Evolutionary conservation across 176 grass and related monocot genomes (phyloP).

Genomic region (Raddia guianensis): DNA sequence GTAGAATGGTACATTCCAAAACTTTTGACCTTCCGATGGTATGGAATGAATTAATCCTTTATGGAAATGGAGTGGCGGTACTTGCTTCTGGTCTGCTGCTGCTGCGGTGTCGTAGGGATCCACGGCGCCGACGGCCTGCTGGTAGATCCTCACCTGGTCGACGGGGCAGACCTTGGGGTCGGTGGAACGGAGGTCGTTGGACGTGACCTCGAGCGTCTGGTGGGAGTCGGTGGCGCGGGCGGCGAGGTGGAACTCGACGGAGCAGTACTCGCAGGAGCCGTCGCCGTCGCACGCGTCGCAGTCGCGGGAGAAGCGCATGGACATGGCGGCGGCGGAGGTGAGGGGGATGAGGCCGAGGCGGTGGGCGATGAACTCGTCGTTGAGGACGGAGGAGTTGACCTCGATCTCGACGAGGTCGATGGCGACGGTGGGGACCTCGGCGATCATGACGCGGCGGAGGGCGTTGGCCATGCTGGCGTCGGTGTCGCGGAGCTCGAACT

Average conservation of each 20-base stretch:
- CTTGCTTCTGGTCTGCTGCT: constrained; percentile 55
- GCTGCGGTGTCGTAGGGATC: constrained; percentile 40
- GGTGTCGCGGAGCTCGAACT: constrained; percentile 93
- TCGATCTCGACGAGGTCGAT: constrained; percentile 96
- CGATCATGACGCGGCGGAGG: constrained; percentile 92
- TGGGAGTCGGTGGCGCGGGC: constrained; percentile 76
- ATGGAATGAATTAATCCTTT: too few relatives aligned
- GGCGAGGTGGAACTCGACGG: constrained; percentile 83
- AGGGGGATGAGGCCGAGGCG: constrained; percentile 95
- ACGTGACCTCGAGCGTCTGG: constrained; percentile 92
- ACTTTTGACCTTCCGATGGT: too few relatives aligned
- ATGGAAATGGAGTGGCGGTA: background rate
- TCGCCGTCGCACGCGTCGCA: constrained; percentile 94
- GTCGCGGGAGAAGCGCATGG: constrained; percentile 95
- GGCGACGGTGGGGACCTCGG: constrained; percentile 89
- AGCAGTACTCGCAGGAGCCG: constrained; percentile 88
- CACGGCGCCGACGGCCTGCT: constrained; percentile 35
- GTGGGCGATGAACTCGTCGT: constrained; percentile 97
- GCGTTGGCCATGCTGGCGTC: constrained; percentile 95
- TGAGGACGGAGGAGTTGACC: constrained; percentile 93
- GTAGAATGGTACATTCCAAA: too few relatives aligned
- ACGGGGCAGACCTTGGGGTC: constrained; percentile 62
- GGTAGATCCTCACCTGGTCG: constrained; percentile 54
- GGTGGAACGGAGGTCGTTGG: constrained; percentile 63
- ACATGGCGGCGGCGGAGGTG: constrained; percentile 79